Conservation (phyloP, 306 rosid genomes). For the Notholithocarpus densiflorus region DNA sequence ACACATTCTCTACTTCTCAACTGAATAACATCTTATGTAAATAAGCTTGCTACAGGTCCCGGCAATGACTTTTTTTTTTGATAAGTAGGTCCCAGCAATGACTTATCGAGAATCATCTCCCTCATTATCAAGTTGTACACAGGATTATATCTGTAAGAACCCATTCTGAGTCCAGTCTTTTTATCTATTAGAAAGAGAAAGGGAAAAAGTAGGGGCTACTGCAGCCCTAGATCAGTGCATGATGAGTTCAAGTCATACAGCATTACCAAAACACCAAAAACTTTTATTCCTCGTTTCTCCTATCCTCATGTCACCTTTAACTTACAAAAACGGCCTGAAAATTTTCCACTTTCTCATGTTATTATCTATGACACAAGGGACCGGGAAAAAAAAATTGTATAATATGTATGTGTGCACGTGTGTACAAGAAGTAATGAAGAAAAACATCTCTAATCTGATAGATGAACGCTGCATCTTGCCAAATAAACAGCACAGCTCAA, state of each 20-base stretch:
- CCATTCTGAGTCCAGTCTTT: background rate
- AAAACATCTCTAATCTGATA: background rate
- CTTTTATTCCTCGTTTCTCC: background rate
- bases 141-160: background rate
- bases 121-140: background rate
- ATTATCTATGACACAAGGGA: background rate
- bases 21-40: background rate
- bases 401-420: background rate
- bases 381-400: background rate
- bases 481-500: conserved; percentile 12
- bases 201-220: background rate
- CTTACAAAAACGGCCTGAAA: background rate
- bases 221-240: background rate
- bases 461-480: background rate
- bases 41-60: background rate
- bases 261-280: background rate
- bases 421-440: background rate
- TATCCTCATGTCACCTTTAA: background rate
- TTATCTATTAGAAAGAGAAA: background rate
- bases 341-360: background rate
- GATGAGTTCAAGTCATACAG: background rate
- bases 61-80: background rate
- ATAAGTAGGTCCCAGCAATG: background rate
- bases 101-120: background rate
- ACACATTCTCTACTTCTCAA: background rate